Base-by-base conservation (phyloP, 345 rosid genomes). In the Bruguiera parviflora region DNA sequence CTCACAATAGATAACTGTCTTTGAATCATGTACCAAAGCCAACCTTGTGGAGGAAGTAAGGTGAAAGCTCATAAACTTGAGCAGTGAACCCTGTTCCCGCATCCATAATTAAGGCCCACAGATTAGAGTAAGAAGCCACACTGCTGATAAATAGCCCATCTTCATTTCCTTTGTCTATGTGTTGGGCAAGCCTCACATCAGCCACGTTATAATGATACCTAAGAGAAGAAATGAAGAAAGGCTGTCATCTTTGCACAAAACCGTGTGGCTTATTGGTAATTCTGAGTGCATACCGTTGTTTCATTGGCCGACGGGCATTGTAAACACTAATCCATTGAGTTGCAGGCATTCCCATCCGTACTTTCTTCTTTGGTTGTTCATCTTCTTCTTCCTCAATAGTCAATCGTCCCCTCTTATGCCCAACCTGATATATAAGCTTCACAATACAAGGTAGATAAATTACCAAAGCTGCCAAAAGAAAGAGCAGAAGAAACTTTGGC, bases 81-180 rank as follows among this genome's bases (percentile, higher is more conserved):
- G 81, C 75, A 55, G 81, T 76, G 82, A 86, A 88, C 37, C 96
- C 96, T 68, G 96, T 92, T 69, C 97, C 96, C 10, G 97, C 96
- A 71, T 94, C 98, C 98, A 94, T 94, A 71, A 95, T 95, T 53
- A 95, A 68, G 68, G 99, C 97, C 99, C 99, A 95, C 59, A 95
- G 88, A 72, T 95, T 84, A 46, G 96, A 83, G 74, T 88, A 87
- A 69, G 96, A 89, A 68, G 96, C 96, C 73, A 92, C 97, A 55
- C 96, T 80, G 84, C 97, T 95, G 74, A 95, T 89, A 77, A 79
- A 89, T 67, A 95, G 70, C 29, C 96, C 97, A 71, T 95, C 99
- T 71, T 87, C 95, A 56, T 85, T 88, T 71, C 99, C 99, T 74
- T 87, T 92, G 37, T 84, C 92, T 61, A 94, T 87, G 76, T 95